Evolutionary conservation across 2,329 filamentous ascomycete genomes (phyloP).

Genomic region (Fusarium temperatum): DNA sequence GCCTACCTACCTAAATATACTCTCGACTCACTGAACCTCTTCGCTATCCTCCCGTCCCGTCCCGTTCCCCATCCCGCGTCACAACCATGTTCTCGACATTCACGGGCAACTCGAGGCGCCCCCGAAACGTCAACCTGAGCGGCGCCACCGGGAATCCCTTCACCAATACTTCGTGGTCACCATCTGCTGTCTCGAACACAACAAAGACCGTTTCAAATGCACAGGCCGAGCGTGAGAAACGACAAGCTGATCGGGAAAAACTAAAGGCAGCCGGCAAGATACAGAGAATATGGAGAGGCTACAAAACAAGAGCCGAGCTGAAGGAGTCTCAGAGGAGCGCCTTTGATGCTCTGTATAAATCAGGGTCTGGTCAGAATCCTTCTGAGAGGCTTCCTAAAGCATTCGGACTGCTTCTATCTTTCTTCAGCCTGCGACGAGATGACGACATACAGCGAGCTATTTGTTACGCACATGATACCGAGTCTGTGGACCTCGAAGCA

Average conservation of each 20-base stretch:
- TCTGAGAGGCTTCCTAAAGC: conserved; percentile 51
- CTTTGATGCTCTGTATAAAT: conserved; percentile 69
- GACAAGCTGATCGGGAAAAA: conserved; percentile 82
- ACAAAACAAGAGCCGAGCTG: conserved; percentile 68
- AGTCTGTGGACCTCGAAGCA: conserved; percentile 46
- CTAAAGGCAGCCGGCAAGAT: conserved; percentile 77
- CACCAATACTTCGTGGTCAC: conserved; percentile 67
- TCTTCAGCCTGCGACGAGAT: conserved; percentile 55
- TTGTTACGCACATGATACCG: conserved; percentile 56
- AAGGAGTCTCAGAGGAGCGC: conserved; percentile 65
- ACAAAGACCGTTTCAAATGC: conserved; percentile 85
- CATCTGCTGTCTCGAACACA: conserved; percentile 67
- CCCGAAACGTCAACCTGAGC: conserved; percentile 92
- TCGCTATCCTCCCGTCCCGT: background rate
- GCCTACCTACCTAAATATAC: conserved; percentile 9
- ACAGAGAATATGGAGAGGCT: conserved; percentile 85
- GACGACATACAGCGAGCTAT: conserved; percentile 61
- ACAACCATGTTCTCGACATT: conserved; percentile 86
- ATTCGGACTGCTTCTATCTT: conserved; percentile 58
- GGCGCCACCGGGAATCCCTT: conserved; percentile 86
- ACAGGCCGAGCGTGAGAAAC: conserved; percentile 82
- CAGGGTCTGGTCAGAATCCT: conserved; percentile 44
- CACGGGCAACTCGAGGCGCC: conserved; percentile 84
- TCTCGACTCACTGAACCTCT: background rate
- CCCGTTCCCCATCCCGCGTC: conserved; percentile 5